These are phyloP conservation scores for Galerina sulciceps DNA, from an alignment of 768 basidiomycete species.

Conservation along the genomic window DNA sequence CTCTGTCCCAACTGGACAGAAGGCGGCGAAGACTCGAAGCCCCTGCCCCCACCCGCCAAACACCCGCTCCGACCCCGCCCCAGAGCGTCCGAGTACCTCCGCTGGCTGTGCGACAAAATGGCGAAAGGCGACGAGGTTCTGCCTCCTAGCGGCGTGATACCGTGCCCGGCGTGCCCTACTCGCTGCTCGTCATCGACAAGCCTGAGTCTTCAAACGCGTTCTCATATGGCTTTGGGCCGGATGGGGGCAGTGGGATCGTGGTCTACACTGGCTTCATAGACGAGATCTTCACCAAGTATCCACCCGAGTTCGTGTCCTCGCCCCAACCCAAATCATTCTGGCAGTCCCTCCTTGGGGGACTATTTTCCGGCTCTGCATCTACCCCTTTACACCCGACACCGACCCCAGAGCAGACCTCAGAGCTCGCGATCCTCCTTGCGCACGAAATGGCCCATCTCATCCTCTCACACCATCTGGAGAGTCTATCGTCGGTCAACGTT, in stretches of 20 bases:
- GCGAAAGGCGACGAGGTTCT: slow-evolving; percentile 42
- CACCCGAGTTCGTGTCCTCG: slow-evolving; percentile 25
- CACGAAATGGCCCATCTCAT: slow-evolving; percentile 95
- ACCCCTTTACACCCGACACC: slow-evolving; percentile 52
- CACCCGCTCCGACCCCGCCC: slow-evolving; percentile 87
- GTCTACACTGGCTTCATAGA: slow-evolving; percentile 94
- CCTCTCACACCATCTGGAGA: slow-evolving; percentile 90
- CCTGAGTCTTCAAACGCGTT: slow-evolving; percentile 90
- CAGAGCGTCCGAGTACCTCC: slow-evolving; percentile 74
- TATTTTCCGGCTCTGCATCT: slow-evolving; percentile 39
- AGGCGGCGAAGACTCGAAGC: slow-evolving; percentile 50
- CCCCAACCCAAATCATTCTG: slow-evolving; percentile 44
- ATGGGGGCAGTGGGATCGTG: slow-evolving; percentile 91
- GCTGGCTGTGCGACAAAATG: slow-evolving; percentile 53
- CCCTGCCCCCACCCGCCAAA: slow-evolving; percentile 80
- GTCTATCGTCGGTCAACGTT: slow-evolving; percentile 83
- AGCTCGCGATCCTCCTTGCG: slow-evolving; percentile 88
- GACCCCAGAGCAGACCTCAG: slow-evolving; percentile 81
- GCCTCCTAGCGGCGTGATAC: slow-evolving; percentile 51
- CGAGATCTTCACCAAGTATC: slow-evolving; percentile 67
- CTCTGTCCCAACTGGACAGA: slow-evolving; percentile 61
- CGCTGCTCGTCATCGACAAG: slow-evolving; percentile 86
- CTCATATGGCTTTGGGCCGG: slow-evolving; percentile 92
- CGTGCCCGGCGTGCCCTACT: slow-evolving; percentile 92
- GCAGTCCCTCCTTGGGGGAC: slow-evolving; percentile 49